phyloP scores from a whole-genome alignment of 2,329 filamentous ascomycete genomes.

The Neurospora sp. region DNA sequence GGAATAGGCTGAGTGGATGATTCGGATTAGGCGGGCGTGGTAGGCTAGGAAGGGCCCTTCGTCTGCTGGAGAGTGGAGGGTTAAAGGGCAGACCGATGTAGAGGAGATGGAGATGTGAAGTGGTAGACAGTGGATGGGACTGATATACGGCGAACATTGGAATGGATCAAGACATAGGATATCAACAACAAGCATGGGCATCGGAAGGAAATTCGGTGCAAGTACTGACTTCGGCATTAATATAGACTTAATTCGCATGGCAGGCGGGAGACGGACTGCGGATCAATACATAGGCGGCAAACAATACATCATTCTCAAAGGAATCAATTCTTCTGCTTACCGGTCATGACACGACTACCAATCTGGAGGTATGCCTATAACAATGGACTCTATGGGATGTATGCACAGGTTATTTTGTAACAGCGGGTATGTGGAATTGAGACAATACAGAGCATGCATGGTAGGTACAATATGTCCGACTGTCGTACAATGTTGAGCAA shows the following conservation, averaged over 20 bases:
- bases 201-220: neutral
- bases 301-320: neutral
- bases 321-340: neutral
- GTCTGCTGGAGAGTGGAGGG: constrained; percentile 17
- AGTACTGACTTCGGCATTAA: neutral
- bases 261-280: neutral
- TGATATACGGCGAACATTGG: neutral
- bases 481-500: neutral
- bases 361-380: neutral
- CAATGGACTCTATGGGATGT: neutral
- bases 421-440: neutral
- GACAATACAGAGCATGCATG: neutral
- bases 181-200: neutral
- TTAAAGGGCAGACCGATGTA: neutral
- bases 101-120: neutral
- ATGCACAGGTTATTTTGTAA: neutral
- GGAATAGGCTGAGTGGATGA: too few species aligned
- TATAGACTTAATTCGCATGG: neutral
- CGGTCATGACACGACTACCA: neutral
- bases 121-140: neutral
- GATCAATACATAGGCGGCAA: neutral
- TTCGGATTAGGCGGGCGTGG: too few species aligned
- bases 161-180: neutral
- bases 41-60: too few species aligned
- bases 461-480: neutral